Percentiles rank a stretch among this genome's conserved stretches.
phyloP scores from a whole-genome alignment of 805 yeast genomes.

The Brettanomyces sp. region DNA sequence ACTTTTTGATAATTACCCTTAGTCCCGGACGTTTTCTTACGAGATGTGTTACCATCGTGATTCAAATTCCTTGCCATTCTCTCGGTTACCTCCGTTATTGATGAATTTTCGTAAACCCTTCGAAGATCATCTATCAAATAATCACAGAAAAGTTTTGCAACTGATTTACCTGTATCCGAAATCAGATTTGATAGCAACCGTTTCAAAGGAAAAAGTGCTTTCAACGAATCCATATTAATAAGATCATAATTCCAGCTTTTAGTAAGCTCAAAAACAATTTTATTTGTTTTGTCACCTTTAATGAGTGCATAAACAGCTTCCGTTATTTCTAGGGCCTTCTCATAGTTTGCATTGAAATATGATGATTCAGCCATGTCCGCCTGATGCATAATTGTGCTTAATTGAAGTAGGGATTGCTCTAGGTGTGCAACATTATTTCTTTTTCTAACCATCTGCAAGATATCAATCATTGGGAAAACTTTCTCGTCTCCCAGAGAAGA shows the following conservation, averaged over 20 bases:
- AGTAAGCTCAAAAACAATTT: conserved; percentile 22
- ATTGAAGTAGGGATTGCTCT: conserved; percentile 53
- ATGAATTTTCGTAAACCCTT: conserved; percentile 39
- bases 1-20: background rate
- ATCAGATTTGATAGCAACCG: conserved; percentile 47
- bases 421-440: conserved; percentile 51
- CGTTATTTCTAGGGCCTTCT: conserved; percentile 47
- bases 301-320: conserved; percentile 50
- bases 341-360: conserved; percentile 36
- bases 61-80: conserved; percentile 29
- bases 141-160: conserved; percentile 47
- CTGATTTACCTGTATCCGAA: conserved; percentile 61
- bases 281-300: conserved; percentile 36
- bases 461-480: conserved; percentile 40
- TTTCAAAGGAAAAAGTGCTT: conserved; percentile 41
- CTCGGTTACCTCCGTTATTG: conserved; percentile 38
- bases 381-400: conserved; percentile 35
- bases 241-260: conserved; percentile 36
- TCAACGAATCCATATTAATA: conserved; percentile 33
- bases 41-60: conserved; percentile 4
- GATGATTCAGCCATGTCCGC: conserved; percentile 41
- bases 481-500: conserved; percentile 37
- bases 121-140: conserved; percentile 54
- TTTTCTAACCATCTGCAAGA: conserved; percentile 40
- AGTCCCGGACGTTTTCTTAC: background rate